These are phyloP conservation scores for Penicillium canescens DNA, from an alignment of 495 filamentous ascomycete genomes.

Conservation along the genomic window DNA sequence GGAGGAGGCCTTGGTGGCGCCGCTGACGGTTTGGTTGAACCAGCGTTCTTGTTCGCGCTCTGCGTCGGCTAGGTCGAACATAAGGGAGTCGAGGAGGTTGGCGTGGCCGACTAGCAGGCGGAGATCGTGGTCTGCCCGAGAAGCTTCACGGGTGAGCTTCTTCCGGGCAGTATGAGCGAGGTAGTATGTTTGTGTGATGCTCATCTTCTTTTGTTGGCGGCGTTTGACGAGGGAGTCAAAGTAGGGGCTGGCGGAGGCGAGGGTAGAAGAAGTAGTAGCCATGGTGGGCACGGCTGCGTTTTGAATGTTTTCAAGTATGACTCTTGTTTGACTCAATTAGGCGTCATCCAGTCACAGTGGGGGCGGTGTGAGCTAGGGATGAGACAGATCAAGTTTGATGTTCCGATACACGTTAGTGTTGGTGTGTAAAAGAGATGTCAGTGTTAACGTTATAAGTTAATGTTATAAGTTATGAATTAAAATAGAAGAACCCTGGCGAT, in stretches of 20 bases:
- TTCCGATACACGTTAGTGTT: neutral
- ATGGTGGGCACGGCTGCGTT: constrained; percentile 11
- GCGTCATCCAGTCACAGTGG: constrained; percentile 12
- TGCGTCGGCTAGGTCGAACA: constrained; percentile 92
- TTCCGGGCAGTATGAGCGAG: constrained; percentile 92
- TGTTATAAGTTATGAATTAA: neutral
- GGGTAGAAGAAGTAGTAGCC: constrained; percentile 17
- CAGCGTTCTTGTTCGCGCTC: constrained; percentile 95
- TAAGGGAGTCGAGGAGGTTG: constrained; percentile 94
- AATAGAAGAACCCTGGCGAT: neutral
- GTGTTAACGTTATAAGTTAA: neutral
- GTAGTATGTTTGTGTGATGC: constrained; percentile 95
- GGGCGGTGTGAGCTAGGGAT: constrained; percentile 5
- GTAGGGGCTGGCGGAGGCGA: constrained; percentile 28
- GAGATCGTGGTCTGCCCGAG: constrained; percentile 88
- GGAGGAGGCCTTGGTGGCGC: constrained; percentile 57
- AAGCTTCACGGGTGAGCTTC: constrained; percentile 92
- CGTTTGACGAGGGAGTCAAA: constrained; percentile 33
- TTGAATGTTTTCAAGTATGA: constrained; percentile 7
- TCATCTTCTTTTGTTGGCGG: constrained; percentile 79
- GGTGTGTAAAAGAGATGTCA: neutral
- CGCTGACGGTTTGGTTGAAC: constrained; percentile 94
- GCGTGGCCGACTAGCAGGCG: constrained; percentile 93
- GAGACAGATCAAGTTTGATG: constrained; percentile 1
- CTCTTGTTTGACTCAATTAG: constrained; percentile 13